These are phyloP conservation scores for Silene coronaria DNA, from an alignment of 179 eudicot species.

Conservation along the genomic window DNA sequence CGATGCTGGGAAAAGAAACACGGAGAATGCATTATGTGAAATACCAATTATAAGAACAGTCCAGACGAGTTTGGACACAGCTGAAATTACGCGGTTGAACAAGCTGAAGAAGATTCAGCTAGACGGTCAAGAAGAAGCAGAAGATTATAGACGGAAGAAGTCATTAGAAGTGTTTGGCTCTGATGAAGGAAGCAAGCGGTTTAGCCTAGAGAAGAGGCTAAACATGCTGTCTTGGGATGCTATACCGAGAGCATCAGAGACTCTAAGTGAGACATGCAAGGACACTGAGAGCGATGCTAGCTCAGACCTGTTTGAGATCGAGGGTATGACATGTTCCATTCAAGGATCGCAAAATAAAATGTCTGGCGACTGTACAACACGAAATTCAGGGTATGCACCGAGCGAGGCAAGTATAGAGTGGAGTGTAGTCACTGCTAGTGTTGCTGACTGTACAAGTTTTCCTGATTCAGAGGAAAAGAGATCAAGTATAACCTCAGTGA, in stretches of 20 bases:
- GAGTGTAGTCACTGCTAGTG: conserved; percentile 89
- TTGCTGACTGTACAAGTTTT: conserved; percentile 50
- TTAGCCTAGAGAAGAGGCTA: conserved; percentile 43
- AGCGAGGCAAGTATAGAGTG: conserved; percentile 93
- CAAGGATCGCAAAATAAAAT: conserved; percentile 15
- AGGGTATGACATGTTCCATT: conserved; percentile 43
- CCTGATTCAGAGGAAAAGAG: conserved; percentile 28
- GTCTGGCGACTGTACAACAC: conserved; percentile 24
- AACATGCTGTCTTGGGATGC: conserved; percentile 48
- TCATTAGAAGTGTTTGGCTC: conserved; percentile 13
- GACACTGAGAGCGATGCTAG: conserved; percentile 66
- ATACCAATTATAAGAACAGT: conserved; percentile 10
- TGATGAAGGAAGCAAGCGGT: conserved; percentile 10
- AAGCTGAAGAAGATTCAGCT: conserved; percentile 15
- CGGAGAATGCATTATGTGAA: neutral
- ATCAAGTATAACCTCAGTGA: conserved; percentile 5
- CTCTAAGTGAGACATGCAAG: conserved; percentile 20
- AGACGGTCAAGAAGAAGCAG: neutral
- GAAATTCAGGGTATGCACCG: conserved; percentile 53
- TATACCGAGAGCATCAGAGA: conserved; percentile 28
- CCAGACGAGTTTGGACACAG: conserved; percentile 18
- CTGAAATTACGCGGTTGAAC: conserved; percentile 23
- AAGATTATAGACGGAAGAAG: neutral
- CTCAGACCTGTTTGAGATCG: conserved; percentile 77
- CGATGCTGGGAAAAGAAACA: neutral